Evolutionary conservation across 2,329 filamentous ascomycete genomes (phyloP), one percentile per base, ranked within the genome.

Genomic region (Teratosphaeria nubilosa): DNA sequence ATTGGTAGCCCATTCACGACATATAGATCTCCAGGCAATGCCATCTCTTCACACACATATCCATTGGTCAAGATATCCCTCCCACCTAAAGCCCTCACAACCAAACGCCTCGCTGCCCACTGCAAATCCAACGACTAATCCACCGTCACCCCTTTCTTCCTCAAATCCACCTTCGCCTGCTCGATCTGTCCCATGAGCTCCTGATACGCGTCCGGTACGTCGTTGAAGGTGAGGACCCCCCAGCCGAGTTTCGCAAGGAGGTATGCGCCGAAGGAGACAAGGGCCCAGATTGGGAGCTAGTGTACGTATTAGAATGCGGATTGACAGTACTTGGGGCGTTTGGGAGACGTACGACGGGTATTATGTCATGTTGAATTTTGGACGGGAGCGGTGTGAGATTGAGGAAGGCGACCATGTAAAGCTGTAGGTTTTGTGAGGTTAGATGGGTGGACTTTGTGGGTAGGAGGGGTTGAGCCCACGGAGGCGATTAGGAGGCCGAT

Each of bases 151-250:
- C 90, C 90, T 72, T 87, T 83, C 59, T 79, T 79, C 70, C 83
- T 82, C 72, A 95, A 76, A 67, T 95, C 90, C 61, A 76, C 77
- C 77, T 87, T 86, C 63, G 90, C 90, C 73, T 85, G 66, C 62
- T 90, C 82, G 70, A 95, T 94, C 77, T 97, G 88, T 67, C 77
- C 79, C 81, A 94, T 90, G 67, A 99, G 78, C 76, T 96, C 91
- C 72, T 86, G 84, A 76, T 97, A 88, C 56, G 94, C 94, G 62
- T 90, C 83, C 57, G 92, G 91, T 54, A 95, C 90, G 75, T 97
- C 91, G 79, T 96, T 94, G 82, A 99, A 99, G 58, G 90, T 96
- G 72, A 96, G 81, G 67, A 99, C 89, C 64, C 94, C 94, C 78
- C 85, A 88, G 68, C 94, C 94, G 62, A 99, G 87, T 68, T 90